Evolutionary conservation across 2,329 filamentous ascomycete species (phyloP).

Genomic region (Claviceps sp.): DNA sequence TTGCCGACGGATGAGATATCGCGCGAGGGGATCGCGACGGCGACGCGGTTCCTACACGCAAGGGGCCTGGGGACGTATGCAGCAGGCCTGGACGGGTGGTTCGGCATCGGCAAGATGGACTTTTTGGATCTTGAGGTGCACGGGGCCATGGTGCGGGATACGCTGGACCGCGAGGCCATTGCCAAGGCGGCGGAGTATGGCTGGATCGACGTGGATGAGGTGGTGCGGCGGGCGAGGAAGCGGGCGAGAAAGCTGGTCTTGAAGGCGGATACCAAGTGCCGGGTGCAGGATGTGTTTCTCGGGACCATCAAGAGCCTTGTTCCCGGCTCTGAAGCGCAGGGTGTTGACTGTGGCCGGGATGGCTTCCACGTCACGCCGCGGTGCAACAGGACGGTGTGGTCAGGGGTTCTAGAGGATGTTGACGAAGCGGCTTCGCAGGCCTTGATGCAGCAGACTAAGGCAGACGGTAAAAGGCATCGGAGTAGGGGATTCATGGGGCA

Average conservation of each 20-base stretch:
- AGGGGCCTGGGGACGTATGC: slow-evolving; percentile 1
- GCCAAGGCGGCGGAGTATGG: slow-evolving; percentile 3
- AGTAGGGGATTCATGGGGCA: too few species aligned
- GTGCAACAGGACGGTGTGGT: slow-evolving; percentile 1
- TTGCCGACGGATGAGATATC: slow-evolving; percentile 13
- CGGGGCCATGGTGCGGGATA: slow-evolving; percentile 11
- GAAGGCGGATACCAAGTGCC: not conserved
- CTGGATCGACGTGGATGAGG: slow-evolving; percentile 8
- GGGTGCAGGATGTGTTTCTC: not conserved
- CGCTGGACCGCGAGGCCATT: slow-evolving; percentile 9
- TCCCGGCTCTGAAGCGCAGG: not conserved
- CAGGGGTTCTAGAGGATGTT: not conserved
- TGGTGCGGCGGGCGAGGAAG: not conserved
- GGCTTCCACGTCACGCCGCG: slow-evolving; percentile 3
- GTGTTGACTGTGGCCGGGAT: not conserved
- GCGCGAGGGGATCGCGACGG: slow-evolving; percentile 8
- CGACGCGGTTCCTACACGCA: slow-evolving; percentile 9
- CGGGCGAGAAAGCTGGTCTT: not conserved
- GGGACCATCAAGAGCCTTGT: not conserved
- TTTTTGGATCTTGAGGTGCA: slow-evolving; percentile 15
- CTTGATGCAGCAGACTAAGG: not conserved
- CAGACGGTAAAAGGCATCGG: not conserved
- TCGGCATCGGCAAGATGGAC: slow-evolving; percentile 4
- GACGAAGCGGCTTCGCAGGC: not conserved
- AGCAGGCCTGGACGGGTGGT: slow-evolving; percentile 8